Percentiles rank a stretch among this genome's conserved stretches.
Evolutionary conservation across 306 rosid species (phyloP).

Genomic region (Aeschynomene evenia): DNA sequence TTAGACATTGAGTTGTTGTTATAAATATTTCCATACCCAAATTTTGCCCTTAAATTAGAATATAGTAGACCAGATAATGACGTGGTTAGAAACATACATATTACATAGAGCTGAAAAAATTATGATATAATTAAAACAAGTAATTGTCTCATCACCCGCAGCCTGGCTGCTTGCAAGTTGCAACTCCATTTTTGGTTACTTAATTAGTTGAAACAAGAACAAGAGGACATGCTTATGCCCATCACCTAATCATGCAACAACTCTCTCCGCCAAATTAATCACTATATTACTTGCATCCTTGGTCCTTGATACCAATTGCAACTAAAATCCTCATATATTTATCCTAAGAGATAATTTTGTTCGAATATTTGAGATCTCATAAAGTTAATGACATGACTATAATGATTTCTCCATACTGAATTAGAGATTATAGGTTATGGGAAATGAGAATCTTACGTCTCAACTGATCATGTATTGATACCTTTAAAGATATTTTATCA

Average conservation of each 20-base stretch:
- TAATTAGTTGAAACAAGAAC: constrained; percentile 20
- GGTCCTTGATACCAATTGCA: not conserved
- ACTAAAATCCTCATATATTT: too few species aligned
- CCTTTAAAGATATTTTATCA: not conserved
- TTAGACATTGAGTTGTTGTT: not conserved
- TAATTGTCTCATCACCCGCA: constrained; percentile 9
- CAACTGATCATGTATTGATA: too few species aligned
- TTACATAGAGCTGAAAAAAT: not conserved
- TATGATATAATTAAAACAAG: not conserved
- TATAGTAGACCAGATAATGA: not conserved
- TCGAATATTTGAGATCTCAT: too few species aligned
- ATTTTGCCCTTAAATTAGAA: not conserved
- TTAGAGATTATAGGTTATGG: too few species aligned
- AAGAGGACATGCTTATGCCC: constrained; percentile 29
- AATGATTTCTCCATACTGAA: too few species aligned
- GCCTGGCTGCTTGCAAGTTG: constrained; percentile 21
- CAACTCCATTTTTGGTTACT: constrained; percentile 14
- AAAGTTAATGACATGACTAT: too few species aligned
- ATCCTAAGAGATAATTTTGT: too few species aligned
- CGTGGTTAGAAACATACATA: constrained; percentile 3
- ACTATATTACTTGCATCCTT: not conserved
- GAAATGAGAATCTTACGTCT: too few species aligned
- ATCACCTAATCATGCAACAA: constrained; percentile 24
- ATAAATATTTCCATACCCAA: not conserved
- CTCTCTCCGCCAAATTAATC: constrained; percentile 4